Conservation (phyloP, 768 basidiomycete species). For the Dioszegia hungarica region DNA sequence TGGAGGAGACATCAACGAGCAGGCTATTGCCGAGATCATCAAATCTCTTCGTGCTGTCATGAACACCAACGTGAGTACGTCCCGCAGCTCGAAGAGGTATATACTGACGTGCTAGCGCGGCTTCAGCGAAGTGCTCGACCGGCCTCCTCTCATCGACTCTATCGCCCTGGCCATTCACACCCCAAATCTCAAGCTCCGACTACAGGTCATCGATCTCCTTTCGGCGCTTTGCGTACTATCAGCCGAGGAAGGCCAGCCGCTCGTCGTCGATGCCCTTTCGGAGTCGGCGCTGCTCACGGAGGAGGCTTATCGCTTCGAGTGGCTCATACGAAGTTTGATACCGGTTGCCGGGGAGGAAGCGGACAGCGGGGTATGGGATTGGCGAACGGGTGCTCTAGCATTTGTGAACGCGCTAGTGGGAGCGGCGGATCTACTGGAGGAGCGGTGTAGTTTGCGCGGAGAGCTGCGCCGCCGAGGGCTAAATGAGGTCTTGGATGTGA, state of each 20-base stretch:
- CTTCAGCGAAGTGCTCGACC: conserved; percentile 62
- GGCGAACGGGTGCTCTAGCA: conserved; percentile 67
- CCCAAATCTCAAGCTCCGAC: conserved; percentile 64
- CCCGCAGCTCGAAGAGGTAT: not conserved
- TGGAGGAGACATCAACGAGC: conserved; percentile 62
- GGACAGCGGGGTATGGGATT: conserved; percentile 67
- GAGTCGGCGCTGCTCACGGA: conserved; percentile 69
- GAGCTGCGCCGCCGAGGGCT: conserved; percentile 77
- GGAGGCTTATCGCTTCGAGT: conserved; percentile 75
- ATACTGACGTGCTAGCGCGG: conserved; percentile 57
- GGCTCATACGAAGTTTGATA: conserved; percentile 60
- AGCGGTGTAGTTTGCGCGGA: conserved; percentile 70
- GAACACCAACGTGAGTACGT: conserved; percentile 69
- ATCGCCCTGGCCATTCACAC: conserved; percentile 67
- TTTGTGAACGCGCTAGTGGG: conserved; percentile 75
- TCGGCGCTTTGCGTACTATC: conserved; percentile 78
- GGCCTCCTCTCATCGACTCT: conserved; percentile 64
- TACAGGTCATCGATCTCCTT: conserved; percentile 68
- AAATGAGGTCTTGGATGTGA: conserved; percentile 75
- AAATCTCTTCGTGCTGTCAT: conserved; percentile 75
- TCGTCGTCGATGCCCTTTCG: conserved; percentile 70
- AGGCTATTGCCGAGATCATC: conserved; percentile 66
- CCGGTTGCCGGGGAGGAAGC: not conserved
- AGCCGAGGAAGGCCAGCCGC: conserved; percentile 63
- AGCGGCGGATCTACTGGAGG: conserved; percentile 70